Evolutionary conservation across 176 grass and related monocot species (phyloP).

Genomic region (Musa beccarii): DNA sequence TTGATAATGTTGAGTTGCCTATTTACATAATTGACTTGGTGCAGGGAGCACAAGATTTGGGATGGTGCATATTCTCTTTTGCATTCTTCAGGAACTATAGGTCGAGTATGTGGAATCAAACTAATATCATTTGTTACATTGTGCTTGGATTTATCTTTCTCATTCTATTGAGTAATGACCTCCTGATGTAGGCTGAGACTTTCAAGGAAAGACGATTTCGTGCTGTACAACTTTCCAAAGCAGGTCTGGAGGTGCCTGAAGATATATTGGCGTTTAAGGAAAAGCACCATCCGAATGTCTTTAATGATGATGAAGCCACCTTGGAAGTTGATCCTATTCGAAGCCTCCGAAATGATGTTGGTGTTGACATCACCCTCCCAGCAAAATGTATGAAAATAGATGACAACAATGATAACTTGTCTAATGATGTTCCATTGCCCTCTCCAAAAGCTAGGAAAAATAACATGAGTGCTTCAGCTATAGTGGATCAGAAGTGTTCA

Average conservation of each 20-base stretch:
- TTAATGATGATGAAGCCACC: conserved; percentile 15
- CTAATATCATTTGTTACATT: not conserved
- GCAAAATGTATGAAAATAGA: not conserved
- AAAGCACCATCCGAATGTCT: conserved; percentile 15
- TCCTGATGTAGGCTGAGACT: conserved; percentile 54
- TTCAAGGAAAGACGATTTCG: conserved; percentile 74
- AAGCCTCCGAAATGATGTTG: not conserved
- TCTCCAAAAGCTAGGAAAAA: not conserved
- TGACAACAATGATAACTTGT: not conserved
- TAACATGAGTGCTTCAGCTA: not conserved
- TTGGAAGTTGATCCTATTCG: conserved; percentile 13
- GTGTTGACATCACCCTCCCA: conserved; percentile 4
- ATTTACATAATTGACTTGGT: not conserved
- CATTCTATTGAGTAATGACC: not conserved
- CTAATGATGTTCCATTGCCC: not conserved
- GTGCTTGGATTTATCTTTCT: not conserved
- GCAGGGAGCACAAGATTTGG: conserved; percentile 72
- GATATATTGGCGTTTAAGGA: conserved; percentile 58
- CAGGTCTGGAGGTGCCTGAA: conserved; percentile 61
- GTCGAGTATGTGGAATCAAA: conserved; percentile 40
- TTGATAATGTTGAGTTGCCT: not conserved
- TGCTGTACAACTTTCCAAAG: conserved; percentile 61
- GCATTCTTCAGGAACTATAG: conserved; percentile 82
- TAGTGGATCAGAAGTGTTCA: not conserved
- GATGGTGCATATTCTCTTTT: conserved; percentile 62